A percentile compares a stretch with the other conserved stretches of the same genome.
phyloP scores from a whole-genome alignment of 2,329 filamentous ascomycete species.

The Arthrinium phaeospermum region DNA sequence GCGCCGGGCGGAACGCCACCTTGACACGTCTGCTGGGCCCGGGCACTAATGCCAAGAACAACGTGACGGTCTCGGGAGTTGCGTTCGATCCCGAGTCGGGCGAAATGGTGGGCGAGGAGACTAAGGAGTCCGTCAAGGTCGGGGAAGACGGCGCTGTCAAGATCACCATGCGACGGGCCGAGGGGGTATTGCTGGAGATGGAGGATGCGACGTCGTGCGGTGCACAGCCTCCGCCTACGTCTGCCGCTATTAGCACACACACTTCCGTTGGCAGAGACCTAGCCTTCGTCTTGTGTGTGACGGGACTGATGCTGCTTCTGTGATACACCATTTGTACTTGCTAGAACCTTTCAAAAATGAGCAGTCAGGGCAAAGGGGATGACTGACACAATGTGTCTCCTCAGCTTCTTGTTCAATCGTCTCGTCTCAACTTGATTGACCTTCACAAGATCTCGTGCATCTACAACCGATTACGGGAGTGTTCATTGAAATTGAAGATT shows the following conservation, averaged over 20 bases:
- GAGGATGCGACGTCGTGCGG: background rate
- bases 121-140: slow-evolving; percentile 33
- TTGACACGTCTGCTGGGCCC: slow-evolving; percentile 38
- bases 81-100: slow-evolving; percentile 38
- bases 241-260: background rate
- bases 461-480: background rate
- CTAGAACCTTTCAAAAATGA: background rate
- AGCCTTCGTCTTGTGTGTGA: background rate
- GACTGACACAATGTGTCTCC: background rate
- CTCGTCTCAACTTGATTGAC: background rate
- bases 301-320: background rate
- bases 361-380: background rate
- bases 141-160: slow-evolving; percentile 34
- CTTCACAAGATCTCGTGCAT: background rate
- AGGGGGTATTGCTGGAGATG: slow-evolving; percentile 40
- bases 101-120: slow-evolving; percentile 27
- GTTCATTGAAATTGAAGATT: too few relatives aligned
- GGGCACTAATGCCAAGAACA: slow-evolving; percentile 44
- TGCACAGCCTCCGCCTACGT: background rate
- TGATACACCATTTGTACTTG: background rate
- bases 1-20: slow-evolving; percentile 29
- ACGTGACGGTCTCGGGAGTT: slow-evolving; percentile 38
- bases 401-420: background rate
- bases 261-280: background rate
- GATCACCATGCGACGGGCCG: slow-evolving; percentile 35